Evolutionary conservation across 2,329 filamentous ascomycete genomes (phyloP), one percentile per base, ranked within the genome.

Genomic region (Neonectria neomacrospora): DNA sequence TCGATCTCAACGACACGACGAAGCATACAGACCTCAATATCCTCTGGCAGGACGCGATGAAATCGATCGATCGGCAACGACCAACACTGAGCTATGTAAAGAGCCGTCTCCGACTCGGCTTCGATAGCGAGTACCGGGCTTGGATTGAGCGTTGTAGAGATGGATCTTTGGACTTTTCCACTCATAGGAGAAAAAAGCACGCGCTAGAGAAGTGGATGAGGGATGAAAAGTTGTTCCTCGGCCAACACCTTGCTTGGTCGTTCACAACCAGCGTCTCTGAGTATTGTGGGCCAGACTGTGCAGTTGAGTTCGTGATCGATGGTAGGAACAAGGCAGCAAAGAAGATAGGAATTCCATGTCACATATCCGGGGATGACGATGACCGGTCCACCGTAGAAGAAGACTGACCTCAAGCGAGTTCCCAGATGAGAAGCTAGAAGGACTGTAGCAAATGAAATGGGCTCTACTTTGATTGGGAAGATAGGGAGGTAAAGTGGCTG

Each of bases 131-230:
- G 3, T 53, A 63, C 16, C 5, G 16, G 2, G 23, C 30, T 20
- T 69, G 67, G 67, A 41, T 48, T 8, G 30, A 44, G 1, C 42
- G 60, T 1, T 58, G 47, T 9, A 10, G 10, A 10, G 6, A 0
- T 1, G 16, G 20, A 3, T 28, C 12, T 0, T 37, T 59, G n/a
- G 57, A 55, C 5, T 69, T 65, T 3, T 58, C 61, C 28, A 10
- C 63, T 9, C 64, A 69, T 2, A n/a, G 54, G 1, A 42, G 20
- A 14, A 65, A 63, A 32, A 69, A 67, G 14, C 8, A 23, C 0
- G 47, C 51, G 11, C 11, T 65, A 9, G 57, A 67, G 42, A 5
- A 30, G n/a, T 61, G 67, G 67, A 32, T 68, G 1, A 12, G 10
- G 6, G 20, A 14, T 5, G 53, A 63, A 20, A 23, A 34, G 0